Percentiles rank a stretch among this genome's conserved stretches.
Conservation (phyloP, 352 stramenopile genomes). For the Pythium chondricola region DNA sequence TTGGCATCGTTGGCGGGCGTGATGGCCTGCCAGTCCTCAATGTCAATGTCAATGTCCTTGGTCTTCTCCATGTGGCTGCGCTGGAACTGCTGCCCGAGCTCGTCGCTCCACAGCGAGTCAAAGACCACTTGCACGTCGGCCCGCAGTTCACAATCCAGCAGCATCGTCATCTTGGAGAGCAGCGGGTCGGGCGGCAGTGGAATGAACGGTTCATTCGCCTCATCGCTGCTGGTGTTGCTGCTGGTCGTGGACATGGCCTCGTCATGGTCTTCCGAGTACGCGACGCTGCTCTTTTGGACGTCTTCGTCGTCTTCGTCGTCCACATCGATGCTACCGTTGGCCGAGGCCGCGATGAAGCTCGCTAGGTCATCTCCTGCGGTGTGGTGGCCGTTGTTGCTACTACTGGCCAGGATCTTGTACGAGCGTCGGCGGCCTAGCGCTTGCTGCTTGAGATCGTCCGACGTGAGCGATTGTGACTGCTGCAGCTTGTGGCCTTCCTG, state of each 20-base stretch:
- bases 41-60: conserved; percentile 64
- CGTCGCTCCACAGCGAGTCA: conserved; percentile 64
- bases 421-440: conserved; percentile 48
- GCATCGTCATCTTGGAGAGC: conserved; percentile 51
- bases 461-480: conserved; percentile 1
- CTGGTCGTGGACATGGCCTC: conserved; percentile 37
- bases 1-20: conserved; percentile 11
- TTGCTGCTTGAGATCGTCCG: conserved; percentile 33
- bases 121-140: conserved; percentile 58
- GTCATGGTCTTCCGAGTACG: conserved; percentile 22
- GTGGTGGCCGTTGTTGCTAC: conserved; percentile 9
- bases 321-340: conserved; percentile 33
- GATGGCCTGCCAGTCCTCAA: conserved; percentile 49
- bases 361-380: conserved; percentile 19
- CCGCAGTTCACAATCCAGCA: conserved; percentile 66
- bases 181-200: conserved; percentile 41
- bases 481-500: conserved; percentile 39
- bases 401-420: conserved; percentile 39
- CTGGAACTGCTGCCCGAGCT: conserved; percentile 41
- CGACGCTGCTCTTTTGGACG: conserved; percentile 16
- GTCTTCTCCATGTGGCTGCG: conserved; percentile 41
- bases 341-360: conserved; percentile 1
- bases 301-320: conserved; percentile 25
- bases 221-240: conserved; percentile 5
- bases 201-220: conserved; percentile 56